Evolutionary conservation across 164 flowering plant genomes (phyloP), one percentile per base, ranked within the genome.

Genomic region (Stephania japonica): DNA sequence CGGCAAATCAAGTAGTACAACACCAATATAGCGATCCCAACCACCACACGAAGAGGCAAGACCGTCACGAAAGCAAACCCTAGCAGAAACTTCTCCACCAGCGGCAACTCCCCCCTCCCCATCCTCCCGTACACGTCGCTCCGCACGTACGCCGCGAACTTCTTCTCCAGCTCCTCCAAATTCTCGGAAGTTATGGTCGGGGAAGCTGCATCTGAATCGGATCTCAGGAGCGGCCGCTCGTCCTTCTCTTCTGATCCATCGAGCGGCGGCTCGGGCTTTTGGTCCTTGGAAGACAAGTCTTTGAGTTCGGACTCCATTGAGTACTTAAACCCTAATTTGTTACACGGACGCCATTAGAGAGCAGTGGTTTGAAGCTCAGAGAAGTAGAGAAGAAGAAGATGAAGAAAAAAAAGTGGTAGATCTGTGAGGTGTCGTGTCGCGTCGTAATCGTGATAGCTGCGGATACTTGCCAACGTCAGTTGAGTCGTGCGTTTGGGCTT

Each of bases 91-190:
- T 90, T 95, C 91, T 95, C 98, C 76, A 19, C 8, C 73, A 81
- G 66, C 41, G 92, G 88, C 44, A 93, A 71, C 59, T 84, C 85
- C n/a, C 98, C 98, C 14, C 87, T 79, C 0, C 99, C 99, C 99
- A 95, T 88, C 21, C 87, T 78, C 16, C 99, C 99, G 79, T 95
- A 95, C 59, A 82, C 88, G 68, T 95, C 99, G 68, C 66, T 74
- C 9, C 99, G 82, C 4, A 88, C 99, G 75, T 74, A 95, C 0
- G 98, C 87, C 0, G 97, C 92, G 82, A 32, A 90, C 69, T 88
- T 91, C 84, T 90, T 89, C 84, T 93, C 95, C 69, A 91, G 80
- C 59, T 93, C 97, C 42, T 77, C 68, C 47, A 88, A 26, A 69
- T 25, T 73, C 70, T 73, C 81, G 47, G 75, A 8, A 12, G 83